Evolutionary conservation across 441 rosid genomes (phyloP).

Genomic region (Lepidium campestre): DNA sequence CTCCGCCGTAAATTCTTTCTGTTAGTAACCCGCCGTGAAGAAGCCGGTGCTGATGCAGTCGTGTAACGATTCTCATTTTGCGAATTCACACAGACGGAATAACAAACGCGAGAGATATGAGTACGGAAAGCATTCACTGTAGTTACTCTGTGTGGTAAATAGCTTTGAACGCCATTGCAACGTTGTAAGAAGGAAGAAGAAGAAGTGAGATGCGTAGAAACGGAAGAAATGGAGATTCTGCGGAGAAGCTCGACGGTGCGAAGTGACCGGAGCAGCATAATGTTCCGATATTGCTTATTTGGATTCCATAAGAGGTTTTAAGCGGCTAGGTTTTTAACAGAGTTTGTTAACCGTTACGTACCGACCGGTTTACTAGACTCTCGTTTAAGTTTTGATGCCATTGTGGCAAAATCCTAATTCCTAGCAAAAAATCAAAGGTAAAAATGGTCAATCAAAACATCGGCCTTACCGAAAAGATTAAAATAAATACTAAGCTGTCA

Average conservation of each 20-base stretch:
- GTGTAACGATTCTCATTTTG: constrained; percentile 11
- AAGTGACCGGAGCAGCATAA: constrained; percentile 29
- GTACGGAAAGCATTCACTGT: not conserved
- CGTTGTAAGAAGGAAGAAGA: not conserved
- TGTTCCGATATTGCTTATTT: not conserved
- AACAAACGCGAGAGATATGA: not conserved
- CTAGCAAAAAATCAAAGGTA: no score
- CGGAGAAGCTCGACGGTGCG: constrained; percentile 33
- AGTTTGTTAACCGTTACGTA: not conserved
- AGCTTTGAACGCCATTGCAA: not conserved
- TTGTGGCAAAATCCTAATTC: no score
- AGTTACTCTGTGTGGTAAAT: not conserved
- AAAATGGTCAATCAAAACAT: no score
- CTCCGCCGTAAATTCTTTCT: constrained; percentile 8
- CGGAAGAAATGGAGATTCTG: constrained; percentile 6
- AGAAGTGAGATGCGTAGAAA: not conserved
- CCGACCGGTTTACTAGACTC: constrained; percentile 12
- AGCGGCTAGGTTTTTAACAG: constrained; percentile 23
- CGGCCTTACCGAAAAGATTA: no score
- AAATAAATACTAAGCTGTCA: no score
- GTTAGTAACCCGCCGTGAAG: not conserved
- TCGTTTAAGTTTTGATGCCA: not conserved
- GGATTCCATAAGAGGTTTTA: not conserved
- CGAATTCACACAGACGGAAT: not conserved
- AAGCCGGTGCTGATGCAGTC: not conserved